Conservation (phyloP, 169 alveolate species). For the Eimeria tenella region DNA sequence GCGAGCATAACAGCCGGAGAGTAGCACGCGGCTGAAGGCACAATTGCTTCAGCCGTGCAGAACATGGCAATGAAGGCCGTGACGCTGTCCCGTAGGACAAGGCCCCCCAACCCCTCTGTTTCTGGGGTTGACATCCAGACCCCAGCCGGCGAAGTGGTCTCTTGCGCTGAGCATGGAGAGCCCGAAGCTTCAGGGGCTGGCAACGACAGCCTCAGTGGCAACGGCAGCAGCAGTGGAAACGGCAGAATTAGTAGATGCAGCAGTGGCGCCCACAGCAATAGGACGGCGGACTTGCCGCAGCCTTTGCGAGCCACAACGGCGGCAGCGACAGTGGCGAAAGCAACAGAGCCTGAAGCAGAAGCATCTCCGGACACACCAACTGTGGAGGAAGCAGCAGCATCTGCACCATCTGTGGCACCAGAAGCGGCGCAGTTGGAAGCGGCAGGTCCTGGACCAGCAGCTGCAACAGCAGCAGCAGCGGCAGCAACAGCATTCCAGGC, state of each 20-base stretch:
- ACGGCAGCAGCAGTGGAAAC: not conserved
- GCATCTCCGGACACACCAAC: not conserved
- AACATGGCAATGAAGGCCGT: not conserved
- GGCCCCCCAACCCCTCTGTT: not conserved
- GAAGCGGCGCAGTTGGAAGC: too few relatives aligned
- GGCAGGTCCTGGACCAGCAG: not conserved
- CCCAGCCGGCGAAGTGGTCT: not conserved
- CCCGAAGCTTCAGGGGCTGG: not conserved
- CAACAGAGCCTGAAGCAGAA: not conserved
- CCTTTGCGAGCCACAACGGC: not conserved
- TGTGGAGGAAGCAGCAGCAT: not conserved
- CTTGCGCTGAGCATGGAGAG: not conserved
- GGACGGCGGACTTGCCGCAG: not conserved
- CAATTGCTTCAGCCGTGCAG: too few relatives aligned
- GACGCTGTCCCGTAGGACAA: not conserved
- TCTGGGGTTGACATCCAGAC: not conserved
- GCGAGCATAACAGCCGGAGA: too few relatives aligned
- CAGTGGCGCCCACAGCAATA: not conserved
- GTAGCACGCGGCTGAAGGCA: too few relatives aligned
- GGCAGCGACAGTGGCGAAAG: not conserved
- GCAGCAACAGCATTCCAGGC: conserved; percentile 2
- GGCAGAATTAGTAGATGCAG: not conserved
- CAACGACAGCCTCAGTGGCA: conserved; percentile 11
- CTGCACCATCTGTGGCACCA: not conserved
- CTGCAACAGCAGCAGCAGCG: not conserved